A percentile compares a stretch with the other conserved stretches of the same genome.
These are phyloP conservation scores for Inga leiocalycina DNA, from an alignment of 306 rosid species.

Conservation along the genomic window DNA sequence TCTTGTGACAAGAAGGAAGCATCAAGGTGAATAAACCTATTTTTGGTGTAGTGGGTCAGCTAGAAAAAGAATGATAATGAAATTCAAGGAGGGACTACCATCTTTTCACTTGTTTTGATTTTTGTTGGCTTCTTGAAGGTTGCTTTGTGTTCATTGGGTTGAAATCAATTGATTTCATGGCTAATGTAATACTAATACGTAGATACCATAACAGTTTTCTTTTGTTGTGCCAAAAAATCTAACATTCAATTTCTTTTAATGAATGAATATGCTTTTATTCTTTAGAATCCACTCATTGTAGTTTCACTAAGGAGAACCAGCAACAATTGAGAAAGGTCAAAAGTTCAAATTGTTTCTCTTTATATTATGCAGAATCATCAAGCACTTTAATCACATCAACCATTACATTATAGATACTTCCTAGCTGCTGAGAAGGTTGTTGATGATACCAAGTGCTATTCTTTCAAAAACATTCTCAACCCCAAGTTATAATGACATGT, in stretches of 20 bases:
- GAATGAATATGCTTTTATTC: background rate
- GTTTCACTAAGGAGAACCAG: background rate
- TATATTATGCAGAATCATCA: background rate
- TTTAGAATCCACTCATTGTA: background rate
- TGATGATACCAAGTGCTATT: background rate
- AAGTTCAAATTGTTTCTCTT: background rate
- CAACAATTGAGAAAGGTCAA: background rate
- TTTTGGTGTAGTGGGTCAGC: background rate
- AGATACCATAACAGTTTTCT: background rate
- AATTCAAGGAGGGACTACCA: conserved; percentile 14
- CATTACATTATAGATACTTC: too few relatives aligned
- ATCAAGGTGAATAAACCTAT: background rate
- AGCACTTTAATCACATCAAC: too few relatives aligned
- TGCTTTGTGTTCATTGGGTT: background rate
- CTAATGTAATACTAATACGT: conserved; percentile 18
- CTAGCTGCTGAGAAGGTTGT: background rate
- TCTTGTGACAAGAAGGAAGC: conserved; percentile 2
- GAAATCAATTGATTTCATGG: conserved; percentile 5
- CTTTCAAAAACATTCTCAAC: too few relatives aligned
- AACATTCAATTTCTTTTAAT: background rate
- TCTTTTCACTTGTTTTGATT: conserved; percentile 11
- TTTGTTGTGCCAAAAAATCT: conserved; percentile 7
- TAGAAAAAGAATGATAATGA: background rate
- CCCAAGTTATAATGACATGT: too few relatives aligned
- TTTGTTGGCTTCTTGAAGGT: conserved; percentile 1